phyloP scores from a whole-genome alignment of 148 eudicot species.

The Agrostemma githago region DNA sequence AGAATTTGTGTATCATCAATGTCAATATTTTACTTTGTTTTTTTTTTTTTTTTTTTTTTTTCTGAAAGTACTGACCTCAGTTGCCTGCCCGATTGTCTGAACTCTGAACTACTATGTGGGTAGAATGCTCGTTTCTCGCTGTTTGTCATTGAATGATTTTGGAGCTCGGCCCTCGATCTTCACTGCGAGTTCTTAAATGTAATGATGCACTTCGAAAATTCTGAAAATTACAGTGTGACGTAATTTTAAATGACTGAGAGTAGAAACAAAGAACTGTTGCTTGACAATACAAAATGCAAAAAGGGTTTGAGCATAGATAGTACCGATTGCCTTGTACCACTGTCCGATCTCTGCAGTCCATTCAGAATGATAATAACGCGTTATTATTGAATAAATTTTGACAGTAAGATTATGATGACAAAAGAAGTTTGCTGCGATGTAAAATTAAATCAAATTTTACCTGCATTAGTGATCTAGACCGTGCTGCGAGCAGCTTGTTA shows the following conservation, averaged over 20 bases:
- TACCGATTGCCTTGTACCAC: slow-evolving; percentile 43
- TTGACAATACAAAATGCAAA: slow-evolving; percentile 6
- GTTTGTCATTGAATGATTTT: slow-evolving; percentile 77
- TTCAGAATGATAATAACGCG: slow-evolving; percentile 19
- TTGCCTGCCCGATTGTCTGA: slow-evolving; percentile 72
- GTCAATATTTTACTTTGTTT: no score
- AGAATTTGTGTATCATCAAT: no score
- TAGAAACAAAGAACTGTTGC: not conserved
- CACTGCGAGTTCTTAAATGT: slow-evolving; percentile 41
- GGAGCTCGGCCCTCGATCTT: slow-evolving; percentile 66
- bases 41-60: not conserved
- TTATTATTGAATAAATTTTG: slow-evolving; percentile 17
- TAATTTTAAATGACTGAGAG: not conserved
- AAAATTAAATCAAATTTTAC: slow-evolving; percentile 28
- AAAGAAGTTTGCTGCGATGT: slow-evolving; percentile 8
- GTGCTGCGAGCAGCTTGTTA: slow-evolving; percentile 54
- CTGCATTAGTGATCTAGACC: slow-evolving; percentile 70
- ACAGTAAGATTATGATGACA: not conserved
- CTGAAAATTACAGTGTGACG: slow-evolving; percentile 28
- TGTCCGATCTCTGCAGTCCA: slow-evolving; percentile 62
- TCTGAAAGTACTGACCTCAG: slow-evolving; percentile 46
- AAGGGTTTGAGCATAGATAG: slow-evolving; percentile 29
- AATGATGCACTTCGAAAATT: slow-evolving; percentile 56
- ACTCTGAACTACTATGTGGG: slow-evolving; percentile 36
- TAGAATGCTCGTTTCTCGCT: slow-evolving; percentile 75